Evolutionary conservation across 257 asterid genomes (phyloP), one percentile per base, ranked within the genome.

Genomic region (Osmanthus fragrans): DNA sequence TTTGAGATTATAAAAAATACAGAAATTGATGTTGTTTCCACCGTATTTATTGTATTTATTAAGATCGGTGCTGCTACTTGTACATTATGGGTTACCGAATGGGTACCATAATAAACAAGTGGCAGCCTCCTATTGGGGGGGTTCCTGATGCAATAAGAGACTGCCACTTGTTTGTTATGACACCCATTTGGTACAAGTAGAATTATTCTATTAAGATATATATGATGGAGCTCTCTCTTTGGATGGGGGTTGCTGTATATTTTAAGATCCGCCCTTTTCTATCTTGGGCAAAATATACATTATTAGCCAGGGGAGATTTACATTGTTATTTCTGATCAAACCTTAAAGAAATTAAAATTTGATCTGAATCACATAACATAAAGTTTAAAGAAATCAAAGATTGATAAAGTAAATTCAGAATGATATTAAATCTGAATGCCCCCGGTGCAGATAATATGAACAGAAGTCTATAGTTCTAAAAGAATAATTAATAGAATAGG

Each of bases 381-480:
- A 63, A n/a, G 29, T 58, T 54, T 39, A 56, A 73, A 47, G 68
- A 27, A 23, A 16, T 60, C 56, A 78, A 30, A 25, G 67, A 34
- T 70, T 65, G 33, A 29, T 32, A 60, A 16, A 78, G 54, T 36
- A 16, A 66, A 40, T 73, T n/a, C 29, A 18, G 12, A 71, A 27
- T 49, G n/a, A 63, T 42, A 68, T 56, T 33, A 73, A 23, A 25
- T 23, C 18, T 7, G 23, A 21, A 21, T 2, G 0, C 0, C 76
- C 77, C 69, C 30, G 7, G 21, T 73, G 76, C 60, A 36, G 32
- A 34, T 19, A 39, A 56, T 45, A 47, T 76, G 67, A 60, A 60
- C 65, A 33, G 51, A 54, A 42, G 7, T 45, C 79, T 40, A 19
- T 5, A 51, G 25, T 56, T 56, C 27, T 54, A 54, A 54, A 60